phyloP scores from a whole-genome alignment of 148 eudicot species.

The Talinum fruticosum region DNA sequence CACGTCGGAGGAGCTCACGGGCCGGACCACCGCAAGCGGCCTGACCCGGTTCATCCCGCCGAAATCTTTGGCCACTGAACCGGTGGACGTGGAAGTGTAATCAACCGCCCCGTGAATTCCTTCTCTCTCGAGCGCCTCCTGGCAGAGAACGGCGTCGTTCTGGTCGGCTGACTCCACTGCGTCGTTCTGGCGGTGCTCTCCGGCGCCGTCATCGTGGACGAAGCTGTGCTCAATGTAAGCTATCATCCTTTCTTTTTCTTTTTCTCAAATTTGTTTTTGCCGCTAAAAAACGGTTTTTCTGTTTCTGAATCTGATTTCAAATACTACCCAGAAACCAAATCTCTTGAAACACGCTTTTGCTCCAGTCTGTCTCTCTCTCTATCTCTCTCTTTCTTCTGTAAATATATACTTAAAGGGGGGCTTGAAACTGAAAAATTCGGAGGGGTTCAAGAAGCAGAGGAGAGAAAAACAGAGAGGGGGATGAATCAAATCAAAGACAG shows the following conservation, averaged over 20 bases:
- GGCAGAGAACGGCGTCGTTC: conserved; percentile 8
- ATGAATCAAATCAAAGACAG: background rate
- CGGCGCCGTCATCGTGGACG: conserved; percentile 25
- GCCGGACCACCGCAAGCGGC: conserved; percentile 45
- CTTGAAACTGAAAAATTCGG: background rate
- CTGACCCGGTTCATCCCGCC: conserved; percentile 43
- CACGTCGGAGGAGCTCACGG: conserved; percentile 37
- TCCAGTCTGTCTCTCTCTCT: background rate
- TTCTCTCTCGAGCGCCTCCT: background rate
- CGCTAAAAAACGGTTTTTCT: background rate
- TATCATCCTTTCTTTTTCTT: conserved; percentile 37
- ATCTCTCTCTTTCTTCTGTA: background rate
- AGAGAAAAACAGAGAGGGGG: background rate
- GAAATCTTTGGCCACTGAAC: conserved; percentile 44
- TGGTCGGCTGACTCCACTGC: background rate
- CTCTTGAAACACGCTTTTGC: background rate
- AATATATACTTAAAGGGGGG: background rate
- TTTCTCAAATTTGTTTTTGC: background rate
- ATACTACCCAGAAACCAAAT: background rate
- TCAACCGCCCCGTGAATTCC: conserved; percentile 36
- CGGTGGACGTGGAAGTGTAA: conserved; percentile 10
- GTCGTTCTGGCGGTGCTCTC: conserved; percentile 5
- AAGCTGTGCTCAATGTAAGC: conserved; percentile 16
- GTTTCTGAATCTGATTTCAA: background rate
- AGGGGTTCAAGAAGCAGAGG: conserved; percentile 6